Conservation (phyloP, 306 rosid species). For the Cercis canadensis region DNA sequence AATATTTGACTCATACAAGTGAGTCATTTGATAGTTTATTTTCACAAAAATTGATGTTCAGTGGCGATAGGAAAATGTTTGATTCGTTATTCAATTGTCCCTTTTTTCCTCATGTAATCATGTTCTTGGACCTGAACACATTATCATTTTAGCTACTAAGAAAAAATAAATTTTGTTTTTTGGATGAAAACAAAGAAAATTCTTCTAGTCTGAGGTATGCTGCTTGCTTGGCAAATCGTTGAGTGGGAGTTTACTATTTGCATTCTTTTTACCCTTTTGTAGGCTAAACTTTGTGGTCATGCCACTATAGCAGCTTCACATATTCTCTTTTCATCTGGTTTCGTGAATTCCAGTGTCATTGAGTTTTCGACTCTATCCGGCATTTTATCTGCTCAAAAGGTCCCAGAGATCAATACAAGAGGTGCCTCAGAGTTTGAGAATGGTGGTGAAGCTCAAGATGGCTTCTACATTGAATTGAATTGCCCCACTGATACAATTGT, state of each 20-base stretch:
- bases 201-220: too few species aligned
- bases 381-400: constrained; percentile 43
- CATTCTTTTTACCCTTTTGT: constrained; percentile 5
- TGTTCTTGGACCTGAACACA: too few species aligned
- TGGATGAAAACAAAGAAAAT: too few species aligned
- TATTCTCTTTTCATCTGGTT: constrained; percentile 39
- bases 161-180: background rate
- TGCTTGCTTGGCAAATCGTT: background rate
- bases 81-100: too few species aligned
- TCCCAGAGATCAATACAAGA: constrained; percentile 8
- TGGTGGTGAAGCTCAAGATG: background rate
- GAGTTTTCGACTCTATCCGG: constrained; percentile 59
- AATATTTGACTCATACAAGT: too few species aligned
- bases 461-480: constrained; percentile 36
- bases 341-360: constrained; percentile 36
- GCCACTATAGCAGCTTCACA: constrained; percentile 71
- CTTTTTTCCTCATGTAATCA: too few species aligned
- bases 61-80: too few species aligned
- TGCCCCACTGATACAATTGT: constrained; percentile 20
- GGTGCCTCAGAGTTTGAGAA: constrained; percentile 14
- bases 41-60: too few species aligned
- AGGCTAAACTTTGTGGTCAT: constrained; percentile 76
- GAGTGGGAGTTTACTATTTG: too few species aligned
- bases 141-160: background rate
- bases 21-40: too few species aligned